Base-by-base conservation (phyloP, 805 yeast genomes). In the Lachancea dasiensis region DNA sequence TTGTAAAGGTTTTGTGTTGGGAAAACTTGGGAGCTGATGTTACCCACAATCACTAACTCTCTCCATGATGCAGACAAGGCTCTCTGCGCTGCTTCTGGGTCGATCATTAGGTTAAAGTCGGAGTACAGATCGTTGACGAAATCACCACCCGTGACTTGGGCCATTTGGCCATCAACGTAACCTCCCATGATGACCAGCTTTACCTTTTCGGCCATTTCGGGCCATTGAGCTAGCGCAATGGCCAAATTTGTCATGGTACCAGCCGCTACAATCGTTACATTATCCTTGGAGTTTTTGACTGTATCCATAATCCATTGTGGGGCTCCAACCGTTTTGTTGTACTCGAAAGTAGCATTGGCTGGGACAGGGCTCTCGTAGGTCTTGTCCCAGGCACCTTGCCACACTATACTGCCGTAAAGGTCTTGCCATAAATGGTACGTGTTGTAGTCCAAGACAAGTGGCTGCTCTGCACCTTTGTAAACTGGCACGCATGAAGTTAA, bases 1-100 rank as follows among this genome's bases (percentile, higher is more conserved):
- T 67, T 58, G 45, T 57, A 63, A 23, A 66, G 43, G 20, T 50
- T 54, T 48, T 65, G 69, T 9, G 70, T 59, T 40, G 69, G 69
- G 31, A 54, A 61, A 29, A 65, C 41, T 46, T 60, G 59, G 50
- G 65, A 65, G 25, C 71, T 66, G 36, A 65, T 67, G 44, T 68
- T 65, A 21, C 66, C 69, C 36, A 69, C 71, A 41, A 68, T 61
- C 39, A 51, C 51, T 9, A 65, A 36, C 20, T 64, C 60, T 16
- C 55, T 58, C 70, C 70, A 67, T 18, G 59, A 57, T 6, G 69
- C 66, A 24, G 69, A 59, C 31, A 67, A 44, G n/a, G 59, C 67
- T 8, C 63, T 64, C 48, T 66, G 68, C 23, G 72, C 70, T 13
- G 68, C 71, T 49, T 67, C 72, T 10, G 72, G 70, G 46, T 67